These are phyloP conservation scores for Solanum habrochaites DNA, from an alignment of 257 asterid genomes.

Conservation along the genomic window DNA sequence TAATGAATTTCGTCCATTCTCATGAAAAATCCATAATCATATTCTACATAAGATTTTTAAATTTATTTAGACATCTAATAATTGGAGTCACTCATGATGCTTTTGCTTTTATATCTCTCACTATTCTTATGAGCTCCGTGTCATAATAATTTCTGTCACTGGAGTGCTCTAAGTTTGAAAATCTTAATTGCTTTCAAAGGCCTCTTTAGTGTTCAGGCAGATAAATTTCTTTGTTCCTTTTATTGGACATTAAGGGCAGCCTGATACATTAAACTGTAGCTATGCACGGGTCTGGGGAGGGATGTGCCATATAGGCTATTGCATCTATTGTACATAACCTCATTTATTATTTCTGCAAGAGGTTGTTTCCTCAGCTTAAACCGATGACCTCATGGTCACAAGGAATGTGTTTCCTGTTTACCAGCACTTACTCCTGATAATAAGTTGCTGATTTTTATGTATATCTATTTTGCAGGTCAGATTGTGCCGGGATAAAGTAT, in stretches of 20 bases:
- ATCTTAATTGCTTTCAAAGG: neutral
- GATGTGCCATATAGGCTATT: neutral
- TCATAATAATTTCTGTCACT: neutral
- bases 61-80: neutral
- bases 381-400: neutral
- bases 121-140: neutral
- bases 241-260: neutral
- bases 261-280: neutral
- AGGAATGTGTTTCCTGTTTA: neutral
- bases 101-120: neutral
- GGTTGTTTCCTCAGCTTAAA: neutral
- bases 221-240: neutral
- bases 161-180: neutral
- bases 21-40: neutral
- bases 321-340: neutral
- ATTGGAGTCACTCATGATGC: neutral
- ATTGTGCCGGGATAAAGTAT: slow-evolving; percentile 59
- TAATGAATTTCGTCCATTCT: neutral
- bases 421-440: neutral
- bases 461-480: slow-evolving; percentile 46
- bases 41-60: neutral
- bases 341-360: neutral
- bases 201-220: neutral
- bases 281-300: neutral
- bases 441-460: slow-evolving; percentile 2